Evolutionary conservation across 805 yeast species (phyloP), one percentile per base, ranked within the genome.

Genomic region (Teunomyces funiuensis): DNA sequence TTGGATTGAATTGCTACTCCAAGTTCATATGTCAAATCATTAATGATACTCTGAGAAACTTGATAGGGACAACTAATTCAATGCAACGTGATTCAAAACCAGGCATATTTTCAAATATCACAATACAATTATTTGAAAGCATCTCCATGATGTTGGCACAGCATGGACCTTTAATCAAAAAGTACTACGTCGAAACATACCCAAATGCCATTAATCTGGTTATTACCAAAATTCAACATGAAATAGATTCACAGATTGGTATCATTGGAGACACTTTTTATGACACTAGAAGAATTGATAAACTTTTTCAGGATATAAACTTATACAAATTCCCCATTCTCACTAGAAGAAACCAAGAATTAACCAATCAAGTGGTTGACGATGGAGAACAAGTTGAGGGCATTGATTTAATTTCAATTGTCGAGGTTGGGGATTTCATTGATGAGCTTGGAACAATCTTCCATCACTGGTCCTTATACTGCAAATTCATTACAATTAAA

Each of bases 181-280:
- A 73, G 37, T 84, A 82, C 56, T 93, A 93, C 56, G 52, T 56
- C 4, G 46, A 50, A 3, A 55, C 66, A 0, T 95, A 91, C 14
- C 65, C 66, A 2, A 47, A 65, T 7, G 81, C 82, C 11, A 81
- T 90, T 71, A 65, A 74, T 2, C 73, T 74, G 25, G 89, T 91
- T 7, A 73, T 90, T 51, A 79, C 76, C 14, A 77, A 78, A 37
- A 83, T 93, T 23, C 96, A 91, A 62, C 70, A 77, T 37, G 99
- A 93, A 57, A 83, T 93, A 22, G 99, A 93, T 57, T 73, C 90
- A n/a, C 99, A 93, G 57, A 83, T 91, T 18, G 95, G 95, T 0
- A 69, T 93, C 33, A 85, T 93, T 3, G 72, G 86, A 41, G 98
- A 91, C 60, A 86, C 93, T 0, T 88, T 87, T 54, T 77, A 82